Evolutionary conservation across 225 moss, liverwort and hornwort species (phyloP).

Genomic region (Thuidium tamariscinum): DNA sequence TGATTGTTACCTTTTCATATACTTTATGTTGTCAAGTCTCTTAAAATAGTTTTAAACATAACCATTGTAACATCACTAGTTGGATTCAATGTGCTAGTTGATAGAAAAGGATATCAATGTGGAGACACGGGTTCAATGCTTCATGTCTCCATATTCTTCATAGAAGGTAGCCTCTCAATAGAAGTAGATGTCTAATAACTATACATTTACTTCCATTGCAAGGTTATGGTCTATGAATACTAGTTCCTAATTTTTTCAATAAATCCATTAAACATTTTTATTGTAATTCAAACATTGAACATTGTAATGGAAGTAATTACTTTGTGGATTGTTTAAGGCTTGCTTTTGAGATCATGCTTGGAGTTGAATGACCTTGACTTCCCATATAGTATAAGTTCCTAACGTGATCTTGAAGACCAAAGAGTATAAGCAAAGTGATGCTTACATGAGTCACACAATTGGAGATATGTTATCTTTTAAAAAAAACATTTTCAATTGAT

Average conservation of each 20-base stretch:
- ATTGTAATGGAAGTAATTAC: background rate
- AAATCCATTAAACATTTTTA: too few relatives aligned
- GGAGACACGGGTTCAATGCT: too few relatives aligned
- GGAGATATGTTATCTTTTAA: background rate
- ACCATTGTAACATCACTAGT: too few relatives aligned
- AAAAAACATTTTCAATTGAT: background rate
- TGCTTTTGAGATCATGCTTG: background rate
- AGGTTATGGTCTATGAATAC: background rate
- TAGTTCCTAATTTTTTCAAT: background rate
- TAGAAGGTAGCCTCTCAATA: background rate
- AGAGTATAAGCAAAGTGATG: background rate
- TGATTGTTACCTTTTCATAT: too few relatives aligned
- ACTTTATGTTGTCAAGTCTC: too few relatives aligned
- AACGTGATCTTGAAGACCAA: background rate
- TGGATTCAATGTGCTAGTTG: too few relatives aligned
- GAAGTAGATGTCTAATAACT: background rate
- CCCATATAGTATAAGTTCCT: accelerated
- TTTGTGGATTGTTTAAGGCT: background rate
- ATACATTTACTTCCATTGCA: background rate
- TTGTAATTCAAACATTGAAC: background rate
- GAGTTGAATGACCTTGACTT: background rate
- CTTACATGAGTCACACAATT: background rate
- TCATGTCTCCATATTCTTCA: background rate
- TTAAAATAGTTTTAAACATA: too few relatives aligned
- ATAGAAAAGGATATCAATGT: too few relatives aligned